Base-by-base conservation (phyloP, 768 basidiomycete species). In the Suillus subalutaceus region DNA sequence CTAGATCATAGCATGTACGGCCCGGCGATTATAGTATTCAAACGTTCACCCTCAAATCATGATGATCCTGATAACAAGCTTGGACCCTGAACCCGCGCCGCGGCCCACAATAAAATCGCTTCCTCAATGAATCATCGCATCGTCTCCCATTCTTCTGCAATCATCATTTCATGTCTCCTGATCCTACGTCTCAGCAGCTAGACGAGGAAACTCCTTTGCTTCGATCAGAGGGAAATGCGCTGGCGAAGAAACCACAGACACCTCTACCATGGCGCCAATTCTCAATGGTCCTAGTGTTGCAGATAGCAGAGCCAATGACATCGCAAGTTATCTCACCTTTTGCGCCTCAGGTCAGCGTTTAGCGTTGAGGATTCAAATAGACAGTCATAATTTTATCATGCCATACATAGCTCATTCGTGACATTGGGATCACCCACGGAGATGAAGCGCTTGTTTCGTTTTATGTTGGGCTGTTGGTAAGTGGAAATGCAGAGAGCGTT, bases 281-380 rank as follows among this genome's bases (percentile, higher is more conserved):
- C 67, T 82, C 81, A 58, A 85, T 93, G 62, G 80, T 92, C 3
- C 74, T 93, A 66, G 79, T 92, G 68, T 79, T 93, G 50, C 90
- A 91, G 74, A 80, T 92, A 44, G 85, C 90, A 63, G 92, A 93
- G 74, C 91, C 91, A 6, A 73, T 93, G 65, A 89, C 91, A 6
- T 85, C 85, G 9, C 84, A 90, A 67, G 89, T 92, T 63, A 91
- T 92, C 66, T 86, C 86, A 57, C 92, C 92, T 0, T 92, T 92
- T 72, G 84, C 88, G 50, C 89, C 89, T 7, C 75, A 77, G 80
- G 90, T 89, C 68, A 38, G 83, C 58, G 4, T 56, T 71, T 18
- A 7, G 64, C 8, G 7, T 5, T 20, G 40, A 12, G 26, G 52
- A 4, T 18, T 46, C 44, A 32, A 7, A 48, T 5, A 15, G 7